Conservation (phyloP, 164 flowering plant genomes). For the Amborella trichopoda region DNA sequence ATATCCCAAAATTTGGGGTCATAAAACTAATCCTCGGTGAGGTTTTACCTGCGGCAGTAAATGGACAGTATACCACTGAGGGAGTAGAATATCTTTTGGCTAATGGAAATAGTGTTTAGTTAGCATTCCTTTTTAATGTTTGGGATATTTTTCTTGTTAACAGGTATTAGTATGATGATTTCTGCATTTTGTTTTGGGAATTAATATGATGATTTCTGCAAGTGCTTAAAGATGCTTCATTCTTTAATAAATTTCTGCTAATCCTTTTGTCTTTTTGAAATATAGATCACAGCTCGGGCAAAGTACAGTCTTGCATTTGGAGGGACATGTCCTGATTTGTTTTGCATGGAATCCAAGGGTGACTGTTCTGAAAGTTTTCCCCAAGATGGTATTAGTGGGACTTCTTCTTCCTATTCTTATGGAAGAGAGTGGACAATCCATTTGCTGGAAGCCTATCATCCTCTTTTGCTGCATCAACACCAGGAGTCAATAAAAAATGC, state of each 20-base stretch:
- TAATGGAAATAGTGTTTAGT: too few relatives aligned
- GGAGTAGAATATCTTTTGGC: too few relatives aligned
- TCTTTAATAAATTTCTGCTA: too few relatives aligned
- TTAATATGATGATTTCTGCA: too few relatives aligned
- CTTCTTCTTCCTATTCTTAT: conserved; percentile 8
- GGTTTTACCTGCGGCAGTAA: too few relatives aligned
- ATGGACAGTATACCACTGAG: too few relatives aligned
- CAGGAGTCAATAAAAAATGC: conserved; percentile 39
- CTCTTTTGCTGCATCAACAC: conserved; percentile 66
- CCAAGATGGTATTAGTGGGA: conserved; percentile 7
- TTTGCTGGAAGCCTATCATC: conserved; percentile 80
- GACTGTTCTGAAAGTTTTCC: conserved; percentile 6
- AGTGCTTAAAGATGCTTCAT: too few relatives aligned
- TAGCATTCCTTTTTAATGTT: too few relatives aligned
- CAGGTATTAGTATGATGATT: not conserved
- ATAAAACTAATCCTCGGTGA: too few relatives aligned
- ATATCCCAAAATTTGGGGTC: too few relatives aligned
- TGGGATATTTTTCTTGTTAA: not conserved
- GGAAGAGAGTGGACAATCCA: conserved; percentile 52
- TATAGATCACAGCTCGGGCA: conserved; percentile 86
- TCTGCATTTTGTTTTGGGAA: too few relatives aligned
- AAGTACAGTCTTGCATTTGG: conserved; percentile 63
- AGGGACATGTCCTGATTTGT: conserved; percentile 61
- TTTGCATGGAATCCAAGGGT: conserved; percentile 19
- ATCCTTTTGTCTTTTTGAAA: conserved; percentile 1